Evolutionary conservation across 495 filamentous ascomycete species (phyloP), one percentile per base, ranked within the genome.

Genomic region (Penicillium daleae): DNA sequence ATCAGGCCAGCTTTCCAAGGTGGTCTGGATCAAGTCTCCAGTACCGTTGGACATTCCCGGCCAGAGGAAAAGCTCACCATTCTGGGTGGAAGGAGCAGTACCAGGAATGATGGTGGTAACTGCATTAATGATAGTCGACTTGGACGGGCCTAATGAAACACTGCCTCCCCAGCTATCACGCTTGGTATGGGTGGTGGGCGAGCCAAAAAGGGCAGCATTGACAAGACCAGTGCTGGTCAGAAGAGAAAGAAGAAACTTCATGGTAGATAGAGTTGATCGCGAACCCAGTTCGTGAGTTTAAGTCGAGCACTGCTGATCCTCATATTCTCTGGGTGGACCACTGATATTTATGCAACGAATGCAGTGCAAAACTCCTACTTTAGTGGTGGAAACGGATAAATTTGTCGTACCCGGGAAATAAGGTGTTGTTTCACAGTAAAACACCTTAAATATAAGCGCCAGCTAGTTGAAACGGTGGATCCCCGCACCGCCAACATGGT

Each of bases 11-110:
- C 70, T 71, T 42, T 77, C 73, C 0, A 76, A 65, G 21, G 74
- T 76, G 1, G 75, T 74, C 66, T 80, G 75, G 59, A 79, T 64
- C 19, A 80, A 60, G 55, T 80, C 78, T 4, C 78, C 76, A 1
- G 78, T 80, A 35, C 76, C 73, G 57, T 80, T 80, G 65, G 74
- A 77, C 76, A 80, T 80, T 0, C 76, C 77, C 17, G 76, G 77
- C 77, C 77, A 80, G 27, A 80, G 67, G 67, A 78, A 80, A 0
- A 80, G 65, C 22, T 63, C 68, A 7, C 76, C 76, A 48, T 67
- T 72, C 60, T 80, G 76, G 2, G 74, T 73, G 0, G 70, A 29
- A 4, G 78, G 75, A 0, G 75, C 74, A 33, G 67, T 51, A 26
- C 76, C 78, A 9, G 78, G 75, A 53, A 77, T 72, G 44, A 79